Conservation (phyloP, 2,329 filamentous ascomycete species). For the Lasiodiplodia theobromae region DNA sequence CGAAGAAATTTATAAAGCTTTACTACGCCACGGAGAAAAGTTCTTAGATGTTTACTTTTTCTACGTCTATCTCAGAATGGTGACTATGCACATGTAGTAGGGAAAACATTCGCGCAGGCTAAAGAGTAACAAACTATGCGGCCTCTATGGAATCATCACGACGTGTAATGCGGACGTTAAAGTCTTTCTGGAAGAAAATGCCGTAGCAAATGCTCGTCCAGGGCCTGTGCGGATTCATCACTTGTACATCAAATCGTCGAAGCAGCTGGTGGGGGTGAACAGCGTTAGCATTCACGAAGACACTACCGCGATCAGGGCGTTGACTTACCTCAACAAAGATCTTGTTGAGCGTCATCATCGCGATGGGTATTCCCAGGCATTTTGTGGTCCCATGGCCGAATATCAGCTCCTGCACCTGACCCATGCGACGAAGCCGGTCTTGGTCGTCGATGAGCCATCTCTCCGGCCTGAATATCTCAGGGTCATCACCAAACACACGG, state of each 20-base stretch:
- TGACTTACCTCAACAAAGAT: slow-evolving; percentile 48
- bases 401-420: slow-evolving; percentile 44
- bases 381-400: slow-evolving; percentile 47
- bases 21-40: background rate
- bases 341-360: slow-evolving; percentile 48
- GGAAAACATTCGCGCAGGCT: background rate
- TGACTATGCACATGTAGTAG: background rate
- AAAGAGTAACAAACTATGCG: background rate
- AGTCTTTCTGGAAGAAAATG: slow-evolving; percentile 30
- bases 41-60: background rate
- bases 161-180: slow-evolving; percentile 22
- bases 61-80: background rate
- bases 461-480: slow-evolving; percentile 48
- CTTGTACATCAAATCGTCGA: slow-evolving; percentile 19
- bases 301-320: background rate
- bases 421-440: slow-evolving; percentile 38
- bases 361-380: slow-evolving; percentile 45
- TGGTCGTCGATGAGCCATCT: slow-evolving; percentile 44
- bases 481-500: slow-evolving; percentile 47
- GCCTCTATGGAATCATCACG: background rate
- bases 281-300: background rate
- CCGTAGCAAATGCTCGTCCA: slow-evolving; percentile 28
- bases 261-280: background rate
- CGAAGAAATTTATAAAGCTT: background rate
- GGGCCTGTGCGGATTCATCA: slow-evolving; percentile 6